Conservation (phyloP, 2,329 filamentous ascomycete genomes). For the Bipolaris cookei region DNA sequence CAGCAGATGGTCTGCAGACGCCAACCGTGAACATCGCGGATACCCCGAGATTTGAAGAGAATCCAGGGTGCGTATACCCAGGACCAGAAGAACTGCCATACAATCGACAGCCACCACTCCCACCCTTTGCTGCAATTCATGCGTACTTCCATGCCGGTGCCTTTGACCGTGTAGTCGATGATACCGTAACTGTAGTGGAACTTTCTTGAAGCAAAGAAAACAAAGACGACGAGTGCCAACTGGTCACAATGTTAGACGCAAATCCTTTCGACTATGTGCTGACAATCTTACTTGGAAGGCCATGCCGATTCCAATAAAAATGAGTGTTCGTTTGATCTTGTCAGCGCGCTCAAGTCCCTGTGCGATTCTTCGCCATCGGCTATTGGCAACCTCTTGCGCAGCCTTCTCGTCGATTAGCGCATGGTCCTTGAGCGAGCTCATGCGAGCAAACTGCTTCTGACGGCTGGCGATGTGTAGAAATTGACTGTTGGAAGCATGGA, state of each 20-base stretch:
- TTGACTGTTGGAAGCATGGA: conserved; percentile 46
- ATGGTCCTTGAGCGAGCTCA: conserved; percentile 34
- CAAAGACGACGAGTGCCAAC: conserved; percentile 16
- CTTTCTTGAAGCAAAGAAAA: conserved; percentile 43
- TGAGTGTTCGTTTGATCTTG: conserved; percentile 35
- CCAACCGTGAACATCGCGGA: conserved; percentile 45
- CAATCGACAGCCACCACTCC: conserved; percentile 48
- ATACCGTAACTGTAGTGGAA: conserved; percentile 44
- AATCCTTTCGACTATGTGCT: neutral
- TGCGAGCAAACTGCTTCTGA: conserved; percentile 40
- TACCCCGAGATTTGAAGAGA: conserved; percentile 43
- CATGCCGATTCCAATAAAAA: conserved; percentile 39
- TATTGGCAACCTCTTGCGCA: conserved; percentile 31
- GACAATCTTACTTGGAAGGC: conserved; percentile 31
- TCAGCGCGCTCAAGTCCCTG: conserved; percentile 34
- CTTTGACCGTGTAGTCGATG: conserved; percentile 37
- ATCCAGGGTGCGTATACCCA: conserved; percentile 47
- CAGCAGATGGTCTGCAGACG: conserved; percentile 43
- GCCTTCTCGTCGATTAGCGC: conserved; percentile 32
- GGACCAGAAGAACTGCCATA: conserved; percentile 48
- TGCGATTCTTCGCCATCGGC: conserved; percentile 33
- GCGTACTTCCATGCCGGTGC: conserved; percentile 31
- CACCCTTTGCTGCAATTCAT: conserved; percentile 41
- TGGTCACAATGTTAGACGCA: neutral
- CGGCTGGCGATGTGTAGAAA: conserved; percentile 42